Evolutionary conservation across 345 rosid species (phyloP).

Genomic region (Melaleuca alternifolia): DNA sequence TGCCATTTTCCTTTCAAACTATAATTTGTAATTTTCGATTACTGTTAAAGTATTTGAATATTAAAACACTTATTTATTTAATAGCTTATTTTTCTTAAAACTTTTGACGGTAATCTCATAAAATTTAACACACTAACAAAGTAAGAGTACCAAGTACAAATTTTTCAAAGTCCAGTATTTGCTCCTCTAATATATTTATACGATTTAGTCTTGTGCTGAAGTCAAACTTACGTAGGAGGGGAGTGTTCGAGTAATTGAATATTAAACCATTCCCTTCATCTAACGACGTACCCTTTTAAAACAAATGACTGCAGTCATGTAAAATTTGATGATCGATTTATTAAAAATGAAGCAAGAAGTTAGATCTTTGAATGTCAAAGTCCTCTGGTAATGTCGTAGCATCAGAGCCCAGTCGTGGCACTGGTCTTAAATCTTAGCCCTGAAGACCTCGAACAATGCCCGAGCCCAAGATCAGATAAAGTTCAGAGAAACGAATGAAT

Average conservation of each 20-base stretch:
- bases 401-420: not conserved
- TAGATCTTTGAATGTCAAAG: not conserved
- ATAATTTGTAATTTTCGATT: not conserved
- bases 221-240: not conserved
- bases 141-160: not conserved
- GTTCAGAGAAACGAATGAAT: not conserved
- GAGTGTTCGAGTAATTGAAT: not conserved
- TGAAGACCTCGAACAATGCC: not conserved
- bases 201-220: not conserved
- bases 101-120: not conserved
- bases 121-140: not conserved
- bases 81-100: no score
- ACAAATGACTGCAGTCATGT: not conserved
- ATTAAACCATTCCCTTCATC: not conserved
- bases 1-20: not conserved
- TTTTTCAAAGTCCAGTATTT: not conserved
- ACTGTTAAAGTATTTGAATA: fast-evolving
- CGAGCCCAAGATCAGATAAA: not conserved
- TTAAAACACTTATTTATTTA: not conserved
- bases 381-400: not conserved
- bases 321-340: not conserved
- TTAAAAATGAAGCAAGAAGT: not conserved
- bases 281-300: not conserved
- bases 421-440: not conserved
- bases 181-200: not conserved